A percentile compares a stretch with the other conserved stretches of the same genome.
phyloP scores from a whole-genome alignment of 78 protist genomes.

The Neovahlkampfia damariscottae region DNA sequence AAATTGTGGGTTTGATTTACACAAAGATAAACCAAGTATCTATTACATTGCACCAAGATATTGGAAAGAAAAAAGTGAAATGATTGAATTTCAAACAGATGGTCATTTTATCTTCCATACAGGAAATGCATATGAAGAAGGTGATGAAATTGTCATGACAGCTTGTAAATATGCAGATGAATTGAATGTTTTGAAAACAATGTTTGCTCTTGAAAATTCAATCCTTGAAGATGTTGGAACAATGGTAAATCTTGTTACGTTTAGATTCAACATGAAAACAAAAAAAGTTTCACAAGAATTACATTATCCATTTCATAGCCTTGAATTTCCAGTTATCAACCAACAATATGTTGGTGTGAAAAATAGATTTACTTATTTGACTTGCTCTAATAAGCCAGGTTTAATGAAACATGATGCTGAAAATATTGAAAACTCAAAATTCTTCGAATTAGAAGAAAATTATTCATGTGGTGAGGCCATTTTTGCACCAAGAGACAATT shows the following conservation, averaged over 20 bases:
- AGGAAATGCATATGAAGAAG: background rate
- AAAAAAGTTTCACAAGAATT: background rate
- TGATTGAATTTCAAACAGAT: background rate
- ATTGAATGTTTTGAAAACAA: background rate
- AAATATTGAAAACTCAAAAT: background rate
- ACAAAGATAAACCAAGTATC: background rate
- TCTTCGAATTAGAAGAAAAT: background rate
- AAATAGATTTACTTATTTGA: background rate
- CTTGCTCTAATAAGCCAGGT: background rate
- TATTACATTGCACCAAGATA: background rate
- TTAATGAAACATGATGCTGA: background rate
- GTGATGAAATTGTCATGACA: background rate
- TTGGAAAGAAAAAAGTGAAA: background rate
- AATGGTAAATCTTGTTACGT: background rate
- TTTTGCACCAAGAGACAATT: background rate
- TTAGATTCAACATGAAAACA: background rate
- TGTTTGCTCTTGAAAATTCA: background rate
- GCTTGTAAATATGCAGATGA: background rate
- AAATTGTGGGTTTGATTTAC: background rate
- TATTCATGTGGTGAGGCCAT: background rate
- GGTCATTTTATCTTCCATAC: background rate
- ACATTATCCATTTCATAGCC: background rate
- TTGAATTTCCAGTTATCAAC: background rate
- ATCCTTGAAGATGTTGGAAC: background rate
- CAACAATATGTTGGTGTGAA: background rate